Evolutionary conservation across 176 grass and related monocot species (phyloP), one percentile per base, ranked within the genome.

Genomic region (Aegilops umbellulata): DNA sequence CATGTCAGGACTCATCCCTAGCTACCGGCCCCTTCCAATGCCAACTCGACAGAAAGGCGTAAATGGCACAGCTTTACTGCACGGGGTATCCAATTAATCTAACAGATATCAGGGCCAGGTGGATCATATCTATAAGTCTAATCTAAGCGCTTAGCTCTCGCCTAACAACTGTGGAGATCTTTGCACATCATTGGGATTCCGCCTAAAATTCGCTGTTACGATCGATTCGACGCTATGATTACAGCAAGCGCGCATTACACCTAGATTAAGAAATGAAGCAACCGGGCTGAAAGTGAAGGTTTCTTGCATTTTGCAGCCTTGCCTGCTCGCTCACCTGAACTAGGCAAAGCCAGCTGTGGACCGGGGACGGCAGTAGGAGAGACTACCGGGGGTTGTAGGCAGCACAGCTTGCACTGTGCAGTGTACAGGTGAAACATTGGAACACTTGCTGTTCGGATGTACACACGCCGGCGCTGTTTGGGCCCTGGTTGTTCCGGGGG

Each of bases 161-260:
- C 66, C 89, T 83, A 87, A 90, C 84, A 83, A 58, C 89, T 65
- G 74, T 83, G 44, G 68, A 80, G 80, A 81, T 79, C 74, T 67
- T 34, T 67, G 58, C 74, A 62, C 81, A 91, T 87, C 89, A 91
- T 87, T 69, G 67, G 47, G 85, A 87, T 91, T 87, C 89, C 34
- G 34, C 89, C 85, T 84, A 84, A 91, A 87, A 76, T 87, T 91
- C 68, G 68, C 23, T 76, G n/a, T 80, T 74, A 34, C 41, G 80
- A 80, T 76, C 35, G 27, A 74, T 26, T 23, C 60, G 55, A 30
- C n/a, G 57, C 67, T 62, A 78, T 76, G 89, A 36, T 84, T 87
- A 87, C 85, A 87, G 85, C 89, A 68, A 66, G 81, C 25, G 20
- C 76, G 60, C 85, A 87, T 90, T 90, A 84, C 76, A 15, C 49